Percentiles rank a stretch among this genome's conserved stretches.
phyloP scores from a whole-genome alignment of 495 filamentous ascomycete genomes.

The Cercophora sp. region DNA sequence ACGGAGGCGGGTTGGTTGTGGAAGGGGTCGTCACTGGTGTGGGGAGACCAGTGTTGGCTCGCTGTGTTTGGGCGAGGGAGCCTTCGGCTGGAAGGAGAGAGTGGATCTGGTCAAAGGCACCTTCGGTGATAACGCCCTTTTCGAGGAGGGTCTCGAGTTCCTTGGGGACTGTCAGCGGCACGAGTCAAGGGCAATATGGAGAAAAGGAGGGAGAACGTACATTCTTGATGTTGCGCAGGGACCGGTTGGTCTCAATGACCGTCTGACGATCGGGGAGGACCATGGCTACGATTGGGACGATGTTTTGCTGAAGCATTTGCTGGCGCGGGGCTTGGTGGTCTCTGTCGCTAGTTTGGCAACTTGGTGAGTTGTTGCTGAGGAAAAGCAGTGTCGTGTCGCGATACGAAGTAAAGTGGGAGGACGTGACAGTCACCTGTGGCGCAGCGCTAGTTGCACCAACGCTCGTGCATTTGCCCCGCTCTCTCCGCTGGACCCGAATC shows the following conservation, averaged over 20 bases:
- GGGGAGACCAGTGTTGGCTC: slow-evolving; percentile 20
- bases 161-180: slow-evolving; percentile 37
- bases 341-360: too few species aligned
- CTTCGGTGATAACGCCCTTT: slow-evolving; percentile 64
- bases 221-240: slow-evolving; percentile 78
- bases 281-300: slow-evolving; percentile 31
- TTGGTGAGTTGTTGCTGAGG: too few species aligned
- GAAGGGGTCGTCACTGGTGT: slow-evolving; percentile 26
- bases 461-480: too few species aligned
- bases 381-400: too few species aligned
- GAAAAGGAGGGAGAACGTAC: slow-evolving; percentile 40
- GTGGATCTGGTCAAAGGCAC: slow-evolving; percentile 67
- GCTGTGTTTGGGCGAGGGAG: slow-evolving; percentile 42
- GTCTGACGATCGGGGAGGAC: slow-evolving; percentile 43
- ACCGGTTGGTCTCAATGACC: slow-evolving; percentile 67
- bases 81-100: slow-evolving; percentile 67
- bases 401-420: too few species aligned
- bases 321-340: too few species aligned
- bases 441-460: too few species aligned
- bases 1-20: slow-evolving; percentile 40
- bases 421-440: too few species aligned
- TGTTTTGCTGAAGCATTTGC: too few species aligned
- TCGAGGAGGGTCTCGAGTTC: slow-evolving; percentile 91
- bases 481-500: too few species aligned
- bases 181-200: not conserved